These are phyloP conservation scores for Aspergillus indologenus DNA, from an alignment of 495 filamentous ascomycete genomes.

Conservation along the genomic window DNA sequence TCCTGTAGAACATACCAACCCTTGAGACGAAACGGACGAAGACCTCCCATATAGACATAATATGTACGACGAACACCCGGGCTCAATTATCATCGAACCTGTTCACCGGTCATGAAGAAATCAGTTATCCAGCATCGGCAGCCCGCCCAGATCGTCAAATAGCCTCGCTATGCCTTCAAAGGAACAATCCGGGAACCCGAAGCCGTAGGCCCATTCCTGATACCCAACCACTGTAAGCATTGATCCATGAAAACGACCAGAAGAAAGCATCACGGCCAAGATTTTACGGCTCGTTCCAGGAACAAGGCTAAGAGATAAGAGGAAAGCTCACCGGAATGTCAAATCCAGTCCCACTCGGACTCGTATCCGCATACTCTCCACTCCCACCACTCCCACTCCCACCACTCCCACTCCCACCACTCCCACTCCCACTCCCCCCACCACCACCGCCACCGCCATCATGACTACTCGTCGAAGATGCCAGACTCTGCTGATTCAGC, in stretches of 20 bases:
- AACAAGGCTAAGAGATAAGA: background rate
- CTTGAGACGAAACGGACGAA: background rate
- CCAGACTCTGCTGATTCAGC: background rate
- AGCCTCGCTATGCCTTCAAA: constrained; percentile 40
- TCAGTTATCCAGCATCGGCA: constrained; percentile 35
- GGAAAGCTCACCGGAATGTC: constrained; percentile 30
- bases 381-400: background rate
- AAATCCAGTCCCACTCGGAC: constrained; percentile 18
- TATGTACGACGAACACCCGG: background rate
- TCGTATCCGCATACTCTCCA: background rate
- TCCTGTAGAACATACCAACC: background rate
- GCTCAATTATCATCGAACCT: background rate
- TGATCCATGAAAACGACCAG: background rate
- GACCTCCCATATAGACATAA: background rate
- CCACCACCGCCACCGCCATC: background rate
- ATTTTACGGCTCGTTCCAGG: background rate
- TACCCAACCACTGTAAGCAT: background rate
- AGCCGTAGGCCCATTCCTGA: constrained; percentile 41
- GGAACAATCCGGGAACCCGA: constrained; percentile 42
- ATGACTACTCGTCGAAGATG: background rate
- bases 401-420: background rate
- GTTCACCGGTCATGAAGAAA: too few species aligned
- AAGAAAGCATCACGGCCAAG: background rate
- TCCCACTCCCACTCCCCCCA: background rate
- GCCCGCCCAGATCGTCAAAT: constrained; percentile 37